A percentile compares a stretch with the other conserved stretches of the same genome.
phyloP scores from a whole-genome alignment of 331 rosid genomes.

The Malus hybrid region DNA sequence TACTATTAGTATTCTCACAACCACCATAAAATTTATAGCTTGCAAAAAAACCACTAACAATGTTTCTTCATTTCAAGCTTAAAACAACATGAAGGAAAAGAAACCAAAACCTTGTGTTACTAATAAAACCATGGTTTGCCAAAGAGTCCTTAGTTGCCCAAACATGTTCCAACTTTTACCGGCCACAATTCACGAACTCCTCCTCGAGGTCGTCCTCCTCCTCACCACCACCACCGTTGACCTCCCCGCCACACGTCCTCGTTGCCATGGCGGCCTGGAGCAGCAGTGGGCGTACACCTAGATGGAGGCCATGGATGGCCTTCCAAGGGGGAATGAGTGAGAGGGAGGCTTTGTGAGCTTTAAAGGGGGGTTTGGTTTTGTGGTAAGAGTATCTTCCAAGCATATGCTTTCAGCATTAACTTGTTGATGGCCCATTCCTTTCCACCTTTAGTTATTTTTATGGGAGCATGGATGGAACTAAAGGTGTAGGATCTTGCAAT shows the following conservation, averaged over 20 bases:
- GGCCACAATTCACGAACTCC: background rate
- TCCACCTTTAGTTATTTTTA: conserved; percentile 12
- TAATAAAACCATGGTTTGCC: conserved; percentile 13
- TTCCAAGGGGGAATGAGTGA: conserved; percentile 10
- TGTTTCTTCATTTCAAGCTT: background rate
- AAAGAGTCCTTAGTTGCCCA: conserved; percentile 39
- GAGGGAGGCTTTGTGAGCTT: background rate
- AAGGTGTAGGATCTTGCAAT: background rate
- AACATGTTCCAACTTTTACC: conserved; percentile 10
- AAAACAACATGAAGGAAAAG: background rate
- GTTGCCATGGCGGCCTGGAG: background rate
- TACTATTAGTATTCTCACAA: no score
- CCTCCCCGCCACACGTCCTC: background rate
- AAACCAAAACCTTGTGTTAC: background rate
- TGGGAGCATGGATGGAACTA: conserved; percentile 3
- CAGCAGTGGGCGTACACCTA: background rate
- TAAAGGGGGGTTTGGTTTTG: conserved; percentile 11
- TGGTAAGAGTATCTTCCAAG: conserved; percentile 34
- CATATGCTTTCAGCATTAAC: conserved; percentile 38
- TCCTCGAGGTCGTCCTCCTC: background rate
- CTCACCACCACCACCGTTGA: background rate
- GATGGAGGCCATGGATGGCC: conserved; percentile 14
- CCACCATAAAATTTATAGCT: background rate
- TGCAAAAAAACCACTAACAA: background rate
- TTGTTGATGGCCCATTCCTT: conserved; percentile 17